phyloP scores from a whole-genome alignment of 1,284 basidiomycete species.

The Pseudozyma thailandica region DNA sequence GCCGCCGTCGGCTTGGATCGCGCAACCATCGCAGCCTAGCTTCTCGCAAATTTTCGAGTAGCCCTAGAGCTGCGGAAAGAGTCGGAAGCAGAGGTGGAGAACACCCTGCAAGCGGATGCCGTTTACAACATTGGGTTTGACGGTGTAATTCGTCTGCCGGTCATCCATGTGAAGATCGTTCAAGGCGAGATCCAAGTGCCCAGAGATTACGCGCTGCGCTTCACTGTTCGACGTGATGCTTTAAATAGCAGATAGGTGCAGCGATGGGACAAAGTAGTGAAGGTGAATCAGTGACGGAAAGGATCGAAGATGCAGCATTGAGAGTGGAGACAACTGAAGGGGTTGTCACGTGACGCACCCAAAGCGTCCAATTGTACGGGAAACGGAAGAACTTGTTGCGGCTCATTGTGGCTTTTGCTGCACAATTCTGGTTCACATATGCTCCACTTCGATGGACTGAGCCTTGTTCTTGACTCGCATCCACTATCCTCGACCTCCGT shows the following conservation, averaged over 20 bases:
- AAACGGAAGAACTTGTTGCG: constrained; percentile 18
- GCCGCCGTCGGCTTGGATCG: constrained; percentile 43
- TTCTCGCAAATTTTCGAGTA: background rate
- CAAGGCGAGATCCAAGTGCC: too few species aligned
- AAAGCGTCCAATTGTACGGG: constrained; percentile 12
- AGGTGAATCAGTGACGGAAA: constrained; percentile 8
- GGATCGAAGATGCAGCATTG: background rate
- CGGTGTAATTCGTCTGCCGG: background rate
- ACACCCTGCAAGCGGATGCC: constrained; percentile 25
- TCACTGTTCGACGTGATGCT: too few species aligned
- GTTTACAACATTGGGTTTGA: constrained; percentile 29
- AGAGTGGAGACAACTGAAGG: constrained; percentile 14
- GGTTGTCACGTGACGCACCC: constrained; percentile 30
- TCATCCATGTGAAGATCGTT: constrained; percentile 3
- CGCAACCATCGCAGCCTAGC: constrained; percentile 19
- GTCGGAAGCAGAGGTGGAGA: constrained; percentile 18
- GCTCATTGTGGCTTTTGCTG: background rate
- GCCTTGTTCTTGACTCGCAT: constrained; percentile 7
- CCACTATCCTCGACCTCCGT: background rate
- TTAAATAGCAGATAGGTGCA: background rate
- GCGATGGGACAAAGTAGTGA: background rate
- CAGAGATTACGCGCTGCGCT: too few species aligned
- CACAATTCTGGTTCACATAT: constrained; percentile 3
- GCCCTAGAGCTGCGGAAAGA: background rate
- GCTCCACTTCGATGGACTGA: constrained; percentile 24